Evolutionary conservation across 2,329 filamentous ascomycete species (phyloP), one percentile per base, ranked within the genome.

Genomic region (Penicillium sumatraense): DNA sequence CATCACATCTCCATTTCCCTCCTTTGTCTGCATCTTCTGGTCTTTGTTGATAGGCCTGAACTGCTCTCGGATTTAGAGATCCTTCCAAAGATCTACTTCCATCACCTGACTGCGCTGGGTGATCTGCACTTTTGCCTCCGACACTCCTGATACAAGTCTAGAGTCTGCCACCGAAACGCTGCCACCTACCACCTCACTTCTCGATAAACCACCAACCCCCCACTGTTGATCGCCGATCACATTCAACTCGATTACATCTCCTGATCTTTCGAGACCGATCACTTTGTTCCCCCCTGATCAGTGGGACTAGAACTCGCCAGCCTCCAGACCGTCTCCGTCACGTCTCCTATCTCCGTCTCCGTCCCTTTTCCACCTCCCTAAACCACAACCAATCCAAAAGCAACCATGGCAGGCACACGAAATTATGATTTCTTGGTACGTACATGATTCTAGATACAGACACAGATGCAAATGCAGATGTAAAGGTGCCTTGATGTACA

Each of bases 341-440:
- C 42, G 44, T 55, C 59, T 56, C 58, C 60, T 62, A 58, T 60
- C 54, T 54, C 41, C 35, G n/a, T n/a, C 29, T 14, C 29, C 29
- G 26, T 44, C 46, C 49, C 38, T 23, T 38, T 44, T 51, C 24
- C 18, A 40, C 27, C 56, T 49, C 31, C 40, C 44, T 33, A 40
- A 60, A 49, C 47, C 45, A 38, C 16, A 27, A n/a, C 16, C 57
- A 42, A 44, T 26, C n/a, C n/a, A n/a, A n/a, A 54, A 27, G 51
- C 20, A 62, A 72, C 50, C 54, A 99, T 99, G 95, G 93, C 95
- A 71, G 91, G 90, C 78, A 96, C 93, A 83, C 88, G 95, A 79
- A 99, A 99, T 83, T 99, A 99, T 80, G 95, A 99, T 79, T 98
- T 98, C 79, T 84, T 99, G 80, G 93, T 98, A 20, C 13, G 11